Percentiles rank a stretch among this genome's conserved stretches.
phyloP scores from a whole-genome alignment of 345 rosid species.

The Anastatica hierochuntica region DNA sequence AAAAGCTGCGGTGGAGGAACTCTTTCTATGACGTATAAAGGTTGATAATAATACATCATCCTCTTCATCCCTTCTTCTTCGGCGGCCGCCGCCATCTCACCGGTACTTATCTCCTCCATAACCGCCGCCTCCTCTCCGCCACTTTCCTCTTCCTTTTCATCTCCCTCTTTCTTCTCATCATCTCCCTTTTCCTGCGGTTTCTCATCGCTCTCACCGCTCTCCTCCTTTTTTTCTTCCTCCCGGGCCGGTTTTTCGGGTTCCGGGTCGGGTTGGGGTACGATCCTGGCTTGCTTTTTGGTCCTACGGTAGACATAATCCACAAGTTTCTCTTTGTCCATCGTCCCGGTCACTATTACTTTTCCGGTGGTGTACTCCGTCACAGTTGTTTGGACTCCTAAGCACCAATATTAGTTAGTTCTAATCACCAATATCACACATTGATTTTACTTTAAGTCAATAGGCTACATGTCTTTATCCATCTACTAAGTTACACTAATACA shows the following conservation, averaged over 20 bases:
- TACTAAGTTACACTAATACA: too few species aligned
- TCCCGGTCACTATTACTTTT: conserved; percentile 80
- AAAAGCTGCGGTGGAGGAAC: conserved; percentile 86
- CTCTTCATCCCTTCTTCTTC: conserved; percentile 59
- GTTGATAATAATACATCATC: conserved; percentile 54
- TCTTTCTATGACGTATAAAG: conserved; percentile 55
- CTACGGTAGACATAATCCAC: conserved; percentile 75
- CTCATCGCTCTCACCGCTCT: conserved; percentile 34
- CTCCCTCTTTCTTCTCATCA: conserved; percentile 20
- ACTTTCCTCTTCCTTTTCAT: not conserved
- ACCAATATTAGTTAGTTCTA: not conserved
- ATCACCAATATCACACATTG: too few species aligned
- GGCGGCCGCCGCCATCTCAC: not conserved
- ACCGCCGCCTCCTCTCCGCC: conserved; percentile 9
- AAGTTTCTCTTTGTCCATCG: conserved; percentile 71
- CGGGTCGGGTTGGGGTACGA: conserved; percentile 67
- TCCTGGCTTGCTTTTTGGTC: conserved; percentile 74
- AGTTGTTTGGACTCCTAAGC: conserved; percentile 67
- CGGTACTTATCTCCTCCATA: conserved; percentile 15
- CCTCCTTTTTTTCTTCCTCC: conserved; percentile 39
- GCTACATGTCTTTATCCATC: too few species aligned
- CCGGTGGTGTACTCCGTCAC: conserved; percentile 54
- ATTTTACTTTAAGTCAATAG: too few species aligned
- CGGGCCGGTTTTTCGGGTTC: conserved; percentile 31
- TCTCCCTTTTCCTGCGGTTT: conserved; percentile 27